Percentiles rank a stretch among this genome's conserved stretches.
These are phyloP conservation scores for Penicillium rolfsii DNA, from an alignment of 2,329 filamentous ascomycete genomes.

Conservation along the genomic window DNA sequence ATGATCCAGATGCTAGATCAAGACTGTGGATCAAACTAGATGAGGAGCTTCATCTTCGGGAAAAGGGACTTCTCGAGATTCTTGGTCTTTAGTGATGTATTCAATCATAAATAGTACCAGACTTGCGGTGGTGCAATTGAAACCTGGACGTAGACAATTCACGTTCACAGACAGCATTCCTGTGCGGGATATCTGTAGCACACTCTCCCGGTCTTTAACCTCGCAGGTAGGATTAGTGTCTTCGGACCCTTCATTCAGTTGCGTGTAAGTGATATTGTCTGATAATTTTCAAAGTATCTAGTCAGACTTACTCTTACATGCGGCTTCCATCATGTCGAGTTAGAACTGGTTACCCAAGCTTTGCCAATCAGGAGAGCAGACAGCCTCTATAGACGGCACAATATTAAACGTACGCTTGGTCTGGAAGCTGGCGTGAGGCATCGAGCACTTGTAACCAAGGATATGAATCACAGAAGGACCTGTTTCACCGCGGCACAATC, in stretches of 20 bases:
- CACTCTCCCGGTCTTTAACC: too few relatives aligned
- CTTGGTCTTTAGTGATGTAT: not conserved
- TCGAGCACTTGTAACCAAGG: not conserved
- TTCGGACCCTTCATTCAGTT: too few relatives aligned
- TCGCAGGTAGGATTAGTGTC: too few relatives aligned
- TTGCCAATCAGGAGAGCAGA: not conserved
- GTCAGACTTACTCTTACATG: not conserved
- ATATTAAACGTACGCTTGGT: not conserved
- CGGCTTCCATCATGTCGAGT: not conserved
- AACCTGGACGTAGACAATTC: not conserved
- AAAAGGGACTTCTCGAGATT: constrained; percentile 5
- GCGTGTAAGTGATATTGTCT: too few relatives aligned
- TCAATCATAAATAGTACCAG: not conserved
- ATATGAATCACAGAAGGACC: not conserved
- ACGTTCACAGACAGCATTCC: not conserved
- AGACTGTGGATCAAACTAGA: constrained; percentile 14
- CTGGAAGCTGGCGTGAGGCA: not conserved
- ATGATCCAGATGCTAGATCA: constrained; percentile 8
- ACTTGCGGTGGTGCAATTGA: not conserved
- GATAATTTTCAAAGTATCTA: too few relatives aligned
- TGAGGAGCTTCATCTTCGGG: constrained; percentile 8
- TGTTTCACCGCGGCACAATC: not conserved
- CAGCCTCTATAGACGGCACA: not conserved
- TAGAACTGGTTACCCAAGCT: not conserved
- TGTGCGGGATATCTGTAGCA: too few relatives aligned